Evolutionary conservation across 1,284 basidiomycete species (phyloP), one percentile per base, ranked within the genome.

Genomic region (Cystobasidiaceae sp.): DNA sequence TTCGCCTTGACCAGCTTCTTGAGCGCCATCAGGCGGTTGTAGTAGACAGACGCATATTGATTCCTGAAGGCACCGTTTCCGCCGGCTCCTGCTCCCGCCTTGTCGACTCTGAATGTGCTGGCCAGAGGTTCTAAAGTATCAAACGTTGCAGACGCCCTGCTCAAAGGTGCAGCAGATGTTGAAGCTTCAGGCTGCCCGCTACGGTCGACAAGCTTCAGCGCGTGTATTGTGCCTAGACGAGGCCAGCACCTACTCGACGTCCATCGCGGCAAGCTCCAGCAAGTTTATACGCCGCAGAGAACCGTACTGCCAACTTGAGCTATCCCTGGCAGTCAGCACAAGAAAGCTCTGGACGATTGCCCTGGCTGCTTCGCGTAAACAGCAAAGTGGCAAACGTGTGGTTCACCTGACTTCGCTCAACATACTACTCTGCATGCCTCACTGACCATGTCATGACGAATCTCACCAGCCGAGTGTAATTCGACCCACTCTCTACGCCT

Each of bases 11-110:
- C 86, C 19, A 80, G 78, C 11, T 80, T 77, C 60, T 86, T 80
- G 8, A 94, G 79, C 44, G 84, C 76, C 28, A 83, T 81, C 11
- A 96, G 80, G 25, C 92, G 79, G 15, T 88, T 80, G 74, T 90
- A 96, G 79, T 96, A 96, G 32, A 96, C 88, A 74, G 93, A 94
- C 2, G 93, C 85, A 78, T 93, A 96, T 77, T 96, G 93, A 72
- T 93, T 86, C 74, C 83, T 86, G 79, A 79, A 81, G 6, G 75
- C 61, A 19, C 48, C 41, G 32, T 28, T 32, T n/a, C 32, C 34
- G 5, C 37, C 15, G 30, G 28, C 43, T 19, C 34, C 30, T 34
- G 52, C 44, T 17, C 33, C 30, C n/a, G 28, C 41, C 52, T 64
- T 64, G 28, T 64, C 28, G 41, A 64, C 37, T 33, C 41, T 49